Evolutionary conservation across 2,329 filamentous ascomycete genomes (phyloP).

Genomic region (Coniella lustricola): DNA sequence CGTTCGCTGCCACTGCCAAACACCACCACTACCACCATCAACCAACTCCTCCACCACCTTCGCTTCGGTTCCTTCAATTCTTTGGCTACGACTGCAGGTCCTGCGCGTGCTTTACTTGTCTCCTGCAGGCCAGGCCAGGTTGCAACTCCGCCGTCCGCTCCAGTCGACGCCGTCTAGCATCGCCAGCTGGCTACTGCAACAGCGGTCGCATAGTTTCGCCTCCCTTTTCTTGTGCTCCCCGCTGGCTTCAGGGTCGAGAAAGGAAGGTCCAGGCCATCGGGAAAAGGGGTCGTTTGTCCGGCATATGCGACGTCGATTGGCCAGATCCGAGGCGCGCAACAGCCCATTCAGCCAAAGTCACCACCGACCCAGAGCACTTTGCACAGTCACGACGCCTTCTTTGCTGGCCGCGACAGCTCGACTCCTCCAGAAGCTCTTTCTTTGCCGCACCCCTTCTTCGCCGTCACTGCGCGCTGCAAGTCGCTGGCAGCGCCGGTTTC

Average conservation of each 20-base stretch:
- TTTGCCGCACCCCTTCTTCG: neutral
- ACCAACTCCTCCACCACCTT: neutral
- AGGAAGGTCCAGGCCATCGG: too few relatives aligned
- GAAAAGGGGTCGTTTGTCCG: neutral
- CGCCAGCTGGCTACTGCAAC: neutral
- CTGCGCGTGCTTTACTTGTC: neutral
- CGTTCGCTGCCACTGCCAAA: too few relatives aligned
- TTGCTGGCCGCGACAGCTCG: neutral
- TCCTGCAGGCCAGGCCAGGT: neutral
- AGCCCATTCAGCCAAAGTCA: neutral
- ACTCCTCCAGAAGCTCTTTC: neutral
- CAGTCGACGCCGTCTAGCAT: neutral
- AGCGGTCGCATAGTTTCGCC: neutral
- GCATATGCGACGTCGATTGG: conserved; percentile 1
- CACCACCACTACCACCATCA: neutral
- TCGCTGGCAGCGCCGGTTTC: neutral
- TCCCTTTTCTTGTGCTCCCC: neutral
- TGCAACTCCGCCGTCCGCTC: neutral
- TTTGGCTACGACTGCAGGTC: conserved; percentile 1
- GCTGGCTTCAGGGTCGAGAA: neutral
- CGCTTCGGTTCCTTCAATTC: neutral
- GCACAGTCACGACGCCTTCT: neutral
- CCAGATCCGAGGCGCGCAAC: neutral
- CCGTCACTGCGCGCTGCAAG: conserved; percentile 22
- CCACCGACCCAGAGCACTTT: neutral